Percentiles rank a stretch among this genome's conserved stretches.
phyloP scores from a whole-genome alignment of 805 yeast genomes.

The Kregervanrija delftensis region DNA sequence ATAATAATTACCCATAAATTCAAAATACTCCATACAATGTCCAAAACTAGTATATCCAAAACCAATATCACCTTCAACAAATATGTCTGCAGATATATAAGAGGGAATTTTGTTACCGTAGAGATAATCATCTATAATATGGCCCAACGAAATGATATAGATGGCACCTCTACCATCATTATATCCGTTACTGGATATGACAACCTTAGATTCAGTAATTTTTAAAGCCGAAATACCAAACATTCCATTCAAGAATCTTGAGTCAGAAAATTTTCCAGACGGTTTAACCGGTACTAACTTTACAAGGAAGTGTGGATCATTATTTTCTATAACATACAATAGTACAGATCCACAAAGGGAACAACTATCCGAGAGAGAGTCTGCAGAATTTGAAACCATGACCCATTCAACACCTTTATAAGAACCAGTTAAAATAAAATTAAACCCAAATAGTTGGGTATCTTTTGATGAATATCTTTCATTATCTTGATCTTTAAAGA shows the following conservation, averaged over 20 bases:
- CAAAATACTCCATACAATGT: conserved; percentile 25
- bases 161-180: conserved; percentile 38
- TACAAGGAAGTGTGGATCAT: conserved; percentile 6
- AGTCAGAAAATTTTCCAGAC: neutral
- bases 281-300: conserved; percentile 11
- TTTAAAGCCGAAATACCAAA: conserved; percentile 17
- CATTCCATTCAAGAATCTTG: conserved; percentile 6
- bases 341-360: conserved; percentile 36
- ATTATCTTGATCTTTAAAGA: too few relatives aligned
- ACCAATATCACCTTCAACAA: conserved; percentile 18
- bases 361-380: conserved; percentile 19
- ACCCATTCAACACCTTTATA: conserved; percentile 18
- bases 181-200: conserved; percentile 30
- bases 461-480: conserved; percentile 15
- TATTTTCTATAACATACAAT: conserved; percentile 12
- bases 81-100: conserved; percentile 7
- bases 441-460: conserved; percentile 24
- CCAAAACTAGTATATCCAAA: conserved; percentile 41
- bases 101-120: neutral
- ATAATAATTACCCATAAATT: conserved; percentile 10
- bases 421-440: conserved; percentile 19
- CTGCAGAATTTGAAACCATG: conserved; percentile 25
- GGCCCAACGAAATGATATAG: conserved; percentile 31
- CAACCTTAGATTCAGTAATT: conserved; percentile 17
- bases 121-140: conserved; percentile 3